Conservation (phyloP, 345 rosid species). For the Dimocarpus longan region DNA sequence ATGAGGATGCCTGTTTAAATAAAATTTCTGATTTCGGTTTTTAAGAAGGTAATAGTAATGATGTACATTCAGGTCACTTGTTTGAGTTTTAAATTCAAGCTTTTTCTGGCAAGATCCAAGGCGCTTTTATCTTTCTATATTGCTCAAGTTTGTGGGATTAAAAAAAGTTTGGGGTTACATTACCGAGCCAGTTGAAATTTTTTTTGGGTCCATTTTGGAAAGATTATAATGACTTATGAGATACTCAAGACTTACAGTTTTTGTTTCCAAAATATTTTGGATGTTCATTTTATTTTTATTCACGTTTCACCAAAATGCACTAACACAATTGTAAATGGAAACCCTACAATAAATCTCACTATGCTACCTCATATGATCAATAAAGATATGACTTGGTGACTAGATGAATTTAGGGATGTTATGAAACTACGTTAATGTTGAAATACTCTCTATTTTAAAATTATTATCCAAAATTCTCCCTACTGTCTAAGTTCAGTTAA, state of each 20-base stretch:
- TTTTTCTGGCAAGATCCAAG: background rate
- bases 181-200: background rate
- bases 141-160: background rate
- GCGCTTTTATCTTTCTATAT: background rate
- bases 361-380: no score
- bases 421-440: no score
- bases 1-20: constrained; percentile 49
- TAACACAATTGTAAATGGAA: background rate
- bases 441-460: no score
- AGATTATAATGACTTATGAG: background rate
- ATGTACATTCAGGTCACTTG: background rate
- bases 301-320: background rate
- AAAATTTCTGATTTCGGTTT: constrained; percentile 4
- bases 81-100: background rate
- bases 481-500: no score
- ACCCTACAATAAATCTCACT: no score
- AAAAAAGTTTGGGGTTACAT: background rate
- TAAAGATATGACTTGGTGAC: no score
- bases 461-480: no score
- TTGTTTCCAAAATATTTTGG: no score
- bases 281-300: background rate
- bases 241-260: background rate
- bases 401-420: no score
- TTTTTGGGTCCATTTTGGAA: background rate
- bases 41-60: background rate